Evolutionary conservation across 345 rosid species (phyloP).

Genomic region (Rhodomyrtus tomentosa): DNA sequence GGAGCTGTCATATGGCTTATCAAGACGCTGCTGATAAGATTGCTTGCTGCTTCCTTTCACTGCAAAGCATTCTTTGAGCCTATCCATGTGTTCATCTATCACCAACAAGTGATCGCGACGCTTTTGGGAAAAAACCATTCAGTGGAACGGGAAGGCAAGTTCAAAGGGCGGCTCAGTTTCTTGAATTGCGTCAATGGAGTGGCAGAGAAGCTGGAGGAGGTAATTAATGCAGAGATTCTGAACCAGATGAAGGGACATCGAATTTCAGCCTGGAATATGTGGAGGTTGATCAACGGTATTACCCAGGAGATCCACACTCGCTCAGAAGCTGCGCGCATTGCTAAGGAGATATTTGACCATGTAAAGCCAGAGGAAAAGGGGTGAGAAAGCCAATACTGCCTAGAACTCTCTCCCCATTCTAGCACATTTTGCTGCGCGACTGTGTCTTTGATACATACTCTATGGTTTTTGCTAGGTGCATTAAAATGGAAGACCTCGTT

Average conservation of each 20-base stretch:
- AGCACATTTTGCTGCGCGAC: background rate
- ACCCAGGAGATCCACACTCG: conserved; percentile 30
- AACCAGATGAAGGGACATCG: conserved; percentile 39
- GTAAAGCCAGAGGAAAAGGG: conserved; percentile 37
- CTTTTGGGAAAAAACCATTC: conserved; percentile 48
- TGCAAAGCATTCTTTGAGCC: conserved; percentile 43
- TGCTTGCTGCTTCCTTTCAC: conserved; percentile 45
- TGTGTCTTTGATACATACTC: background rate
- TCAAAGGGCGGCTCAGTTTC: conserved; percentile 39
- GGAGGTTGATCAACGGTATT: conserved; percentile 37
- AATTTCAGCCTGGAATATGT: conserved; percentile 66
- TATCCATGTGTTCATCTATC: conserved; percentile 48
- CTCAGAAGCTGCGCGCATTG: conserved; percentile 48
- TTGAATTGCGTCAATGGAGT: conserved; percentile 10
- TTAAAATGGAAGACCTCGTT: conserved; percentile 10
- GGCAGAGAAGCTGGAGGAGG: conserved; percentile 22
- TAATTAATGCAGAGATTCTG: conserved; percentile 50
- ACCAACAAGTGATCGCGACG: conserved; percentile 46
- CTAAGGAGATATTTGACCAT: conserved; percentile 38
- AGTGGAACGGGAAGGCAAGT: conserved; percentile 32
- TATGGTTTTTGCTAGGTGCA: conserved; percentile 15
- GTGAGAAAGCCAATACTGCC: conserved; percentile 17
- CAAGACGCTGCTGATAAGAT: conserved; percentile 38
- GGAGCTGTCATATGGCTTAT: conserved; percentile 45
- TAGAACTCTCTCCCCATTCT: background rate